These are phyloP conservation scores for Funneliformis mosseae DNA, from an alignment of 192 early-diverging fungal genomes.

Conservation along the genomic window DNA sequence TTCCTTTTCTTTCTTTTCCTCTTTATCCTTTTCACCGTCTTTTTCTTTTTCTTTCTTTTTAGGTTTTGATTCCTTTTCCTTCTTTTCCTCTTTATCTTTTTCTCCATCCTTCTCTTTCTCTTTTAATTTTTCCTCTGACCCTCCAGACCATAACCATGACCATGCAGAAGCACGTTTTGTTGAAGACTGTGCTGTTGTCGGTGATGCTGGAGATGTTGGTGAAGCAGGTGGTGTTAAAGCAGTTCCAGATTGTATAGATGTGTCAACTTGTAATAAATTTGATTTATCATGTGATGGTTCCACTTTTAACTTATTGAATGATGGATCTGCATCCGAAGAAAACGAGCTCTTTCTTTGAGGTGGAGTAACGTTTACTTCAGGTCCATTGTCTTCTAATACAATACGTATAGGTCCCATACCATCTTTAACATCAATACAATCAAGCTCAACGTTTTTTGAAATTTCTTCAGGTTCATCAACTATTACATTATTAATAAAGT, in stretches of 20 bases:
- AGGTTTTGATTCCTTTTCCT: no score
- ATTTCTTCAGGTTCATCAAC: slow-evolving; percentile 1
- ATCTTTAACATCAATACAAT: slow-evolving; percentile 17
- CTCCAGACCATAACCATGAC: background rate
- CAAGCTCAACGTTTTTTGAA: slow-evolving; percentile 18
- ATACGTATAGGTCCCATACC: slow-evolving; percentile 11
- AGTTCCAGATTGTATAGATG: background rate
- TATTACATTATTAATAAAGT: background rate
- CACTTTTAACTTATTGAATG: background rate
- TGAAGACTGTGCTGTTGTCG: background rate
- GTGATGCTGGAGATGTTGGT: background rate
- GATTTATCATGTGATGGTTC: background rate
- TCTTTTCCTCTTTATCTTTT: no score
- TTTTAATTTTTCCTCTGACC: background rate
- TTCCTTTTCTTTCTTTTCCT: no score
- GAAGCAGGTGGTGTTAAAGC: background rate
- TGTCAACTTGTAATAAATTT: background rate
- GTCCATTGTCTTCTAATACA: slow-evolving; percentile 22
- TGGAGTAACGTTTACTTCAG: background rate
- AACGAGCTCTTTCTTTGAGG: slow-evolving; percentile 11
- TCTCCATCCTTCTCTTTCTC: background rate
- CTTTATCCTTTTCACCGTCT: no score
- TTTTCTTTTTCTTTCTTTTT: no score
- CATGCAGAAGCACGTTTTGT: background rate
- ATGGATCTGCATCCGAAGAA: background rate